A percentile compares a stretch with the other conserved stretches of the same genome.
Conservation (phyloP, 768 basidiomycete genomes). For the Tulasnella sp. region DNA sequence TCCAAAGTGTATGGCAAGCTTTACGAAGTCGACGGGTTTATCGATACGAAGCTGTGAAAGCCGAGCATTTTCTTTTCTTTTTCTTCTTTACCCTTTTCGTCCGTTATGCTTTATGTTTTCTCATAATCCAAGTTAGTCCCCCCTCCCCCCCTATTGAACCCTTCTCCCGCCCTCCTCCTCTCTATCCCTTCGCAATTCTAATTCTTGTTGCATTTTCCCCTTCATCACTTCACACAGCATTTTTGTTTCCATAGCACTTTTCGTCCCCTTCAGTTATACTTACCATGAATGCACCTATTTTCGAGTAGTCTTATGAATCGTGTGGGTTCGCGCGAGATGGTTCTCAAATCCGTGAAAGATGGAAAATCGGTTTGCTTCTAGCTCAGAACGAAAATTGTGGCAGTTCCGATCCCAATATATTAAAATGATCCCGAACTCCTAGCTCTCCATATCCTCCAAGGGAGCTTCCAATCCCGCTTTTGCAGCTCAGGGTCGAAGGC, state of each 20-base stretch:
- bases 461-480: slow-evolving; percentile 67
- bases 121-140: neutral
- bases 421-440: slow-evolving; percentile 26
- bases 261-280: neutral
- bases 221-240: neutral
- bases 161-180: neutral
- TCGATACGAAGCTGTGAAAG: slow-evolving; percentile 37
- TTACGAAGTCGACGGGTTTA: slow-evolving; percentile 66
- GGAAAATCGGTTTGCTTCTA: no score
- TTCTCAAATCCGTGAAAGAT: no score
- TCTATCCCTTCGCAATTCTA: neutral
- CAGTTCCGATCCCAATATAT: neutral
- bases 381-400: no score
- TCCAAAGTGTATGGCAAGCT: slow-evolving; percentile 70
- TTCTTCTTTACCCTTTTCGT: neutral
- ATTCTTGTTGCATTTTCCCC: neutral
- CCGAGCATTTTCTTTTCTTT: no score
- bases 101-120: neutral
- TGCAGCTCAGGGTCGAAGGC: slow-evolving; percentile 62
- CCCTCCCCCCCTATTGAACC: neutral
- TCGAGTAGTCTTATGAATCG: neutral
- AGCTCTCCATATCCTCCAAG: slow-evolving; percentile 62
- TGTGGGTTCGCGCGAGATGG: neutral
- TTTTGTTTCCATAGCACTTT: neutral
- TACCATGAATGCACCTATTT: neutral